Conservation (phyloP, 2,329 filamentous ascomycete species). For the Sporothrix schenckii region DNA sequence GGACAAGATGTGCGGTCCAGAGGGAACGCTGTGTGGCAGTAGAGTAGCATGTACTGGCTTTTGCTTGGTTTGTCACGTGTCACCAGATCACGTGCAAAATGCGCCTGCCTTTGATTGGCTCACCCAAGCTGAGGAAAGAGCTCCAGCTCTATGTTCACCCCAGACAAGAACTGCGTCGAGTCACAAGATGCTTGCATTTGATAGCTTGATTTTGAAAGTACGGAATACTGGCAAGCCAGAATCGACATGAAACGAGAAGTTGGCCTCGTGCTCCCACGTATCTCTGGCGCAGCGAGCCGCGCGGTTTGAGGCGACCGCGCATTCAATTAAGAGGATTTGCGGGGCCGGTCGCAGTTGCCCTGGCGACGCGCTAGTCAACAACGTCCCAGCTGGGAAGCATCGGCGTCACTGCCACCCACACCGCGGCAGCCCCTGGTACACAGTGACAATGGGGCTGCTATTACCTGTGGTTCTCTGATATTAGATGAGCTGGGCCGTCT, state of each 20-base stretch:
- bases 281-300: not conserved
- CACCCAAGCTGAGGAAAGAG: not conserved
- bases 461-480: slow-evolving; percentile 3
- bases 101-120: not conserved
- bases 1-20: too few relatives aligned
- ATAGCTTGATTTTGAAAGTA: not conserved
- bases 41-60: too few relatives aligned
- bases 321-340: slow-evolving; percentile 21
- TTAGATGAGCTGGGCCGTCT: slow-evolving; percentile 21
- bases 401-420: slow-evolving; percentile 12
- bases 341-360: slow-evolving; percentile 25
- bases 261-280: not conserved
- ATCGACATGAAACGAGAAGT: slow-evolving; percentile 14
- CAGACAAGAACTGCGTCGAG: too few relatives aligned
- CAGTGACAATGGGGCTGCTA: not conserved
- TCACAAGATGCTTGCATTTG: too few relatives aligned
- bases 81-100: not conserved
- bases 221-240: not conserved
- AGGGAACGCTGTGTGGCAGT: too few relatives aligned
- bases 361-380: slow-evolving; percentile 30
- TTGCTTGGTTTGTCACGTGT: not conserved
- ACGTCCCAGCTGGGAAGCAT: not conserved
- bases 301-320: slow-evolving; percentile 16
- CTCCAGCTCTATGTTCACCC: not conserved
- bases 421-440: not conserved